phyloP scores from a whole-genome alignment of 2,329 filamentous ascomycete genomes.

The Cadophora malorum region DNA sequence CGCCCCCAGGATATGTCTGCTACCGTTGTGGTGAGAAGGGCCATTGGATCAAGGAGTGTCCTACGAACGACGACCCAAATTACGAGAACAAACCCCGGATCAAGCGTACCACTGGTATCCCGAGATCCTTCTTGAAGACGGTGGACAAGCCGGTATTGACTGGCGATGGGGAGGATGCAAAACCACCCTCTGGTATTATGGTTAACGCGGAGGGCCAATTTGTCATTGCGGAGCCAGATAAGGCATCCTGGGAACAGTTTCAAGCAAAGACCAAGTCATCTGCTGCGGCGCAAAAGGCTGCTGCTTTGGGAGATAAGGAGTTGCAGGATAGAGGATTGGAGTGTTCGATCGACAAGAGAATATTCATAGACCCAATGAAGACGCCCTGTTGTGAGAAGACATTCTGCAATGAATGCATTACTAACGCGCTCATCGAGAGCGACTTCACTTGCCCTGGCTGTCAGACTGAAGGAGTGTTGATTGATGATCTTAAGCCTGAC shows the following conservation, averaged over 20 bases:
- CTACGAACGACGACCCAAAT: slow-evolving; percentile 97
- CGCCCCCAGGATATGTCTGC: slow-evolving; percentile 93
- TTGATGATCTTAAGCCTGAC: slow-evolving; percentile 88
- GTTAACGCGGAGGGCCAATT: slow-evolving; percentile 97
- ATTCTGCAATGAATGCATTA: slow-evolving; percentile 99
- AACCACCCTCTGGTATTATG: slow-evolving; percentile 90
- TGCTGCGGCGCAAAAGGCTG: slow-evolving; percentile 80
- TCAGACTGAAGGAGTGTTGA: slow-evolving; percentile 86
- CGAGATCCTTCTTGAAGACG: slow-evolving; percentile 91
- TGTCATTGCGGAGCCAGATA: slow-evolving; percentile 94
- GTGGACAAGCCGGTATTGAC: slow-evolving; percentile 87
- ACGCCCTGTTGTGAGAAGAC: slow-evolving; percentile 98
- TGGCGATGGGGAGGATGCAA: slow-evolving; percentile 79
- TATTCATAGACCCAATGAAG: slow-evolving; percentile 99
- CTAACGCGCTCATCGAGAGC: slow-evolving; percentile 97
- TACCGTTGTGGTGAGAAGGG: slow-evolving; percentile 96
- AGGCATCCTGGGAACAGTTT: slow-evolving; percentile 95
- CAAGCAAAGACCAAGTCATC: slow-evolving; percentile 92
- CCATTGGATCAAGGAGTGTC: slow-evolving; percentile 99
- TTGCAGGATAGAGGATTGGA: slow-evolving; percentile 86
- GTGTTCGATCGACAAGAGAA: slow-evolving; percentile 95
- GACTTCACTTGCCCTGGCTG: slow-evolving; percentile 96
- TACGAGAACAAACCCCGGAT: slow-evolving; percentile 93
- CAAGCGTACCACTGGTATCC: slow-evolving; percentile 96
- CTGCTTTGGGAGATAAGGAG: slow-evolving; percentile 81